phyloP scores from a whole-genome alignment of 2,329 filamentous ascomycete species.

The Ilyonectria destructans region DNA sequence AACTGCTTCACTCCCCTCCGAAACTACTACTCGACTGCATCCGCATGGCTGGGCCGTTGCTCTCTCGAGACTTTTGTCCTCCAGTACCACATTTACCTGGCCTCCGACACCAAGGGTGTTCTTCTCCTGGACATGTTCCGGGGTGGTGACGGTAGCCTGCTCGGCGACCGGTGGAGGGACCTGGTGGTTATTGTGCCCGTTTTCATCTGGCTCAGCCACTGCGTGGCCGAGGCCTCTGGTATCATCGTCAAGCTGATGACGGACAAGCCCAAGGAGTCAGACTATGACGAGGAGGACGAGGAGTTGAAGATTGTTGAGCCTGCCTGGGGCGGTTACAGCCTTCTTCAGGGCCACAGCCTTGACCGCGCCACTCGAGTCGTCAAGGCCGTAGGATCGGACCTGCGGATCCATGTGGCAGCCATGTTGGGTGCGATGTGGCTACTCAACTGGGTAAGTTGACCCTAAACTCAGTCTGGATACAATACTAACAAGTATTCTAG shows the following conservation, averaged over 20 bases:
- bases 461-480: fast-evolving
- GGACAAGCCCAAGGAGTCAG: slow-evolving; percentile 28
- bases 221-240: slow-evolving; percentile 45
- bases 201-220: slow-evolving; percentile 51
- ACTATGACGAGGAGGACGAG: slow-evolving; percentile 34
- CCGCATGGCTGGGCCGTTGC: slow-evolving; percentile 69
- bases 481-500: slow-evolving; percentile 34
- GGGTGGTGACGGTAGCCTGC: slow-evolving; percentile 43
- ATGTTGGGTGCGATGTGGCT: slow-evolving; percentile 44
- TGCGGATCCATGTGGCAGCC: slow-evolving; percentile 34
- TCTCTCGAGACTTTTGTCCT: slow-evolving; percentile 74
- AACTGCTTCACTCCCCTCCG: slow-evolving; percentile 55
- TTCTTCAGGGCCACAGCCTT: slow-evolving; percentile 24
- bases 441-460: slow-evolving; percentile 46
- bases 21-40: slow-evolving; percentile 56
- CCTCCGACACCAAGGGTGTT: slow-evolving; percentile 69
- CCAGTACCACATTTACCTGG: slow-evolving; percentile 75
- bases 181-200: slow-evolving; percentile 47
- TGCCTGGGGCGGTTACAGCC: slow-evolving; percentile 5
- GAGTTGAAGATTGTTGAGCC: slow-evolving; percentile 47
- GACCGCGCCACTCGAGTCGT: slow-evolving; percentile 15
- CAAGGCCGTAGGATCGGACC: slow-evolving; percentile 20
- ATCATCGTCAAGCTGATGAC: slow-evolving; percentile 47
- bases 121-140: slow-evolving; percentile 55
- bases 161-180: slow-evolving; percentile 48